phyloP scores from a whole-genome alignment of 2,329 filamentous ascomycete species.

The Colletotrichum shisoi region DNA sequence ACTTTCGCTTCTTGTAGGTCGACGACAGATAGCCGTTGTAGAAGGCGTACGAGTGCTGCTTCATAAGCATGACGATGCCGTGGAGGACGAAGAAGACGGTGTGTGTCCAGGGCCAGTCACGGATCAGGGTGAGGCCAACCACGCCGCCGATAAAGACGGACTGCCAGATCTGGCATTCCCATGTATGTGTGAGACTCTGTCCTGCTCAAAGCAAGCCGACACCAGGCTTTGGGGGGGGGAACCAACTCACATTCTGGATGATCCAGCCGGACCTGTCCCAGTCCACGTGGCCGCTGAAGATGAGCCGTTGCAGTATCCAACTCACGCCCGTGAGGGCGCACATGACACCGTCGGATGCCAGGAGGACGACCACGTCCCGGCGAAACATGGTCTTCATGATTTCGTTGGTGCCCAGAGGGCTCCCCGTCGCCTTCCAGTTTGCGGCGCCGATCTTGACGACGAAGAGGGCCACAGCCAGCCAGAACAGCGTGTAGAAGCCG shows the following conservation, averaged over 20 bases:
- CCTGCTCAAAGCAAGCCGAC: neutral
- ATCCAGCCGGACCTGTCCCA: conserved; percentile 78
- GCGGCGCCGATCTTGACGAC: conserved; percentile 71
- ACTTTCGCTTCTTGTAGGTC: conserved; percentile 60
- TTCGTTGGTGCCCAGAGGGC: conserved; percentile 73
- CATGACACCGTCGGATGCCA: conserved; percentile 74
- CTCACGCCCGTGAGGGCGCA: conserved; percentile 71
- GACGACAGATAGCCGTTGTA: conserved; percentile 78
- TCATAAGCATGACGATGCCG: conserved; percentile 80
- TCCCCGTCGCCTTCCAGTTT: conserved; percentile 75
- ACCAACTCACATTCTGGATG: conserved; percentile 67
- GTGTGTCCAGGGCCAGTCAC: conserved; percentile 85
- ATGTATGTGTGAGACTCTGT: neutral
- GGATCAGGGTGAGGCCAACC: conserved; percentile 70
- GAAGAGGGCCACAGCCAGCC: conserved; percentile 73
- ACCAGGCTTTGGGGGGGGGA: neutral
- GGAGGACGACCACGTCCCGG: conserved; percentile 61
- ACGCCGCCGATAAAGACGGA: conserved; percentile 67
- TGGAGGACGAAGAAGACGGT: conserved; percentile 81
- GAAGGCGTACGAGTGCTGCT: conserved; percentile 81
- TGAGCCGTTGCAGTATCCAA: conserved; percentile 69
- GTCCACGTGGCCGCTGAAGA: conserved; percentile 66
- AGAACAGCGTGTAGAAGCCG: conserved; percentile 82
- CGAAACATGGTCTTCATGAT: conserved; percentile 73
- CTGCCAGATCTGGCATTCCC: conserved; percentile 69